Conservation (phyloP, 106 monocot genomes). For the Chionographis japonica region DNA sequence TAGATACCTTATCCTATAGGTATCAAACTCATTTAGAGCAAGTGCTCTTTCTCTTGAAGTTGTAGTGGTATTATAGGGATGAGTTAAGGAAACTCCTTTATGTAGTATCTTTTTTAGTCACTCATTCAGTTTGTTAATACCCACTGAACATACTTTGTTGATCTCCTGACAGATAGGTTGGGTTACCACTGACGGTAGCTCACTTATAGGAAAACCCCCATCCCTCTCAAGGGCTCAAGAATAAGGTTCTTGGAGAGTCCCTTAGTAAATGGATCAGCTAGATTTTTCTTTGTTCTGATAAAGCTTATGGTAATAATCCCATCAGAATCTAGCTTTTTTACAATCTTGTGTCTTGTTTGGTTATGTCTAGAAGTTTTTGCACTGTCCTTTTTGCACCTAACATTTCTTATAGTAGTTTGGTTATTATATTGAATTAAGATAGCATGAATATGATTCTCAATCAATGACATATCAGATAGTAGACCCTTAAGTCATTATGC, state of each 20-base stretch:
- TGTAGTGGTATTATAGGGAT: too few relatives aligned
- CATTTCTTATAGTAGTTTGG: too few relatives aligned
- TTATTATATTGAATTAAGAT: not conserved
- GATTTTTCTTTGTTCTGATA: not conserved
- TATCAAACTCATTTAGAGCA: too few relatives aligned
- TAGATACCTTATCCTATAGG: too few relatives aligned
- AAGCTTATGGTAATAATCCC: not conserved
- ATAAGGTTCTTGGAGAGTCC: not conserved
- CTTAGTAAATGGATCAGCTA: not conserved
- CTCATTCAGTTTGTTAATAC: too few relatives aligned
- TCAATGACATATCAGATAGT: not conserved
- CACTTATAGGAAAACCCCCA: not conserved
- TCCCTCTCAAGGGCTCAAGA: not conserved
- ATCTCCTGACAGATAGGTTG: not conserved
- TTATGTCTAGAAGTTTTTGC: not conserved
- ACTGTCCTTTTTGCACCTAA: too few relatives aligned
- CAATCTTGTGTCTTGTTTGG: not conserved
- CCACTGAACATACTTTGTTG: not conserved
- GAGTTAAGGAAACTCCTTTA: too few relatives aligned
- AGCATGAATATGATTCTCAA: not conserved
- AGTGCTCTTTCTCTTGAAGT: too few relatives aligned
- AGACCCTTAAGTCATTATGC: not conserved
- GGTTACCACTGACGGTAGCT: not conserved
- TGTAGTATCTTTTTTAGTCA: too few relatives aligned
- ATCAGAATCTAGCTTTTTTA: not conserved